Conservation (phyloP, 2,329 filamentous ascomycete genomes). For the Aspergillus unguis region DNA sequence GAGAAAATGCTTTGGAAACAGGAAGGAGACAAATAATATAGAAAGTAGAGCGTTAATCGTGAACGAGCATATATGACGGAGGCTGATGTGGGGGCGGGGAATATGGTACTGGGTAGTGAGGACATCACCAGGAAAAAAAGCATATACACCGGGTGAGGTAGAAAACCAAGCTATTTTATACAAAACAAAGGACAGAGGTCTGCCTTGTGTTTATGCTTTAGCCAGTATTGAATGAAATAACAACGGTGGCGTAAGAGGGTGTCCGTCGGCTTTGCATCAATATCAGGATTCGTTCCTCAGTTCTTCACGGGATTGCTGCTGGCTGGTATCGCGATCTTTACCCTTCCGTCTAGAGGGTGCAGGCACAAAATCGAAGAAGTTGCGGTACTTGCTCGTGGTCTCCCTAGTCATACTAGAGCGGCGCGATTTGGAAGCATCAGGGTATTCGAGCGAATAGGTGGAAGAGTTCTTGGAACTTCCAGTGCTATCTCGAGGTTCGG, state of each 20-base stretch:
- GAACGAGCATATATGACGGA: conserved; percentile 31
- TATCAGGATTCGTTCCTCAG: conserved; percentile 31
- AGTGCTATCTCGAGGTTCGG: conserved; percentile 42
- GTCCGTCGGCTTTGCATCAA: not conserved
- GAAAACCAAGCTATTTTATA: conserved; percentile 20
- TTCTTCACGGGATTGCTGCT: conserved; percentile 34
- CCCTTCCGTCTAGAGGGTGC: conserved; percentile 40
- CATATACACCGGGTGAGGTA: conserved; percentile 24
- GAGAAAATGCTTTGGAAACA: conserved; percentile 36
- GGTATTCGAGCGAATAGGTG: conserved; percentile 43
- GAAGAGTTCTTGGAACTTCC: conserved; percentile 47
- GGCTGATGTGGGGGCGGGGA: not conserved
- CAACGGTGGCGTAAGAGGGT: not conserved
- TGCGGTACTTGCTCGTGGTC: conserved; percentile 39
- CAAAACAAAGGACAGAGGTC: conserved; percentile 13
- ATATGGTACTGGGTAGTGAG: not conserved
- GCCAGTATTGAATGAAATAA: not conserved
- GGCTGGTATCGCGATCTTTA: conserved; percentile 38
- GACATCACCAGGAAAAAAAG: conserved; percentile 20
- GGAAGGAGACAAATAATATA: conserved; percentile 6
- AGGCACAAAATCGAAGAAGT: conserved; percentile 44
- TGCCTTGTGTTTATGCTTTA: conserved; percentile 1
- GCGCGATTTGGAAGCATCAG: conserved; percentile 35
- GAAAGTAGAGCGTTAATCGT: conserved; percentile 31
- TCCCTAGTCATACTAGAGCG: conserved; percentile 40